phyloP scores from a whole-genome alignment of 1,284 basidiomycete species.

The Schizophyllum amplum region DNA sequence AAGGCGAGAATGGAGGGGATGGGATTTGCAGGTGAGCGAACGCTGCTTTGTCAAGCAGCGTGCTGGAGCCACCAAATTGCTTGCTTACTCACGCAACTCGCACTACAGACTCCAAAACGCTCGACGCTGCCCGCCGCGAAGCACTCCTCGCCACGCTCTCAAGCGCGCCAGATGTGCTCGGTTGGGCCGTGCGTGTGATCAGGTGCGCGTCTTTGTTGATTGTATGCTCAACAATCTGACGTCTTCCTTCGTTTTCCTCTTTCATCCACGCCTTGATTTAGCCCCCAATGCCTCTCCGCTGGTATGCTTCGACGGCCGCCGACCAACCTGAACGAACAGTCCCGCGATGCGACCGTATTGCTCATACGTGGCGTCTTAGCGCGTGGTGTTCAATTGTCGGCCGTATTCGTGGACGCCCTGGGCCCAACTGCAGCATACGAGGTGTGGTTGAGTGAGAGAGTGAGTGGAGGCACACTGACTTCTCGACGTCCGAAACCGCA shows the following conservation, averaged over 20 bases:
- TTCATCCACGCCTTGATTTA: conserved; percentile 19
- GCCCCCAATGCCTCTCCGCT: conserved; percentile 86
- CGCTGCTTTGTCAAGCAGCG: no score
- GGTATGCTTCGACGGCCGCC: conserved; percentile 87
- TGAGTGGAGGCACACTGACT: no score
- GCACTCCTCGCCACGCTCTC: conserved; percentile 53
- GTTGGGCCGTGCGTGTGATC: conserved; percentile 80
- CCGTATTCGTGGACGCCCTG: conserved; percentile 93
- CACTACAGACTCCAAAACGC: conserved; percentile 84
- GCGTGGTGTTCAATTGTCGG: conserved; percentile 76
- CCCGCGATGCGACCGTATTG: conserved; percentile 84
- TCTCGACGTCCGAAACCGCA: no score
- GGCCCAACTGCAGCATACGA: conserved; percentile 85
- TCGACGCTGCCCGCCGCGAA: conserved; percentile 70
- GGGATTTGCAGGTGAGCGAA: conserved; percentile 83
- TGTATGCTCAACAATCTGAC: conserved; percentile 11
- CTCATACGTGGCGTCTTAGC: conserved; percentile 81
- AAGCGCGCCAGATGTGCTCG: conserved; percentile 60
- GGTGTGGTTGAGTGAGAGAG: conserved; percentile 30
- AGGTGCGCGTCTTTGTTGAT: conserved; percentile 34
- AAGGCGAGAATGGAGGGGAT: conserved; percentile 68
- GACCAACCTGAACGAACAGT: conserved; percentile 87
- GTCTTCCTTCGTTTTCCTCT: neutral
- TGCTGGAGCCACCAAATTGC: no score
- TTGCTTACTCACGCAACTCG: neutral